Evolutionary conservation across 2,329 filamentous ascomycete genomes (phyloP).

Genomic region (Colletotrichum higginsianum): DNA sequence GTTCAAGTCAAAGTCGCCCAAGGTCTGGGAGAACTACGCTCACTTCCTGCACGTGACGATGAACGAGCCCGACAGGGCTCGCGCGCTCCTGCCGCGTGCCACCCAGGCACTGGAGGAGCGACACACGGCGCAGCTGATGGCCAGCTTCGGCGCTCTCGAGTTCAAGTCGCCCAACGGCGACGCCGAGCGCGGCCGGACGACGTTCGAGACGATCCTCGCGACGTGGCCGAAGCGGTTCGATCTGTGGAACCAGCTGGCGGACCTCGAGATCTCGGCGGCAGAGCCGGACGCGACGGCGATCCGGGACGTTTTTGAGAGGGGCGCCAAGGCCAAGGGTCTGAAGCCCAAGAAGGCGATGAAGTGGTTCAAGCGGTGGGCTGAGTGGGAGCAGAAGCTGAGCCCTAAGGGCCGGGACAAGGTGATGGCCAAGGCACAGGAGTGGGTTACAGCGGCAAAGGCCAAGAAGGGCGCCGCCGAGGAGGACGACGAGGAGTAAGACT

Average conservation of each 20-base stretch:
- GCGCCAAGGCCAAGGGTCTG: slow-evolving; percentile 76
- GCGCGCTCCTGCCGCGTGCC: slow-evolving; percentile 85
- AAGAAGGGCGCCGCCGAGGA: slow-evolving; percentile 59
- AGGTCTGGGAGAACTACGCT: slow-evolving; percentile 95
- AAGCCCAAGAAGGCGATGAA: slow-evolving; percentile 88
- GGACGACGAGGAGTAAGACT: slow-evolving; percentile 52
- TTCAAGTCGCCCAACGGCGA: slow-evolving; percentile 88
- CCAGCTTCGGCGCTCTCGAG: slow-evolving; percentile 92
- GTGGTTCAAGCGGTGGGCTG: slow-evolving; percentile 93
- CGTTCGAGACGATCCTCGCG: slow-evolving; percentile 90
- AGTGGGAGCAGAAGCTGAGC: slow-evolving; percentile 79
- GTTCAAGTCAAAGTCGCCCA: slow-evolving; percentile 83
- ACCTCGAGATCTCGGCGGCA: slow-evolving; percentile 81
- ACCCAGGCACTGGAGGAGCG: slow-evolving; percentile 83
- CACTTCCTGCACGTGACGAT: slow-evolving; percentile 88
- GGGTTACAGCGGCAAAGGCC: slow-evolving; percentile 70
- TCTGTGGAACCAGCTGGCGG: slow-evolving; percentile 92
- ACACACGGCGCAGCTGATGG: slow-evolving; percentile 78
- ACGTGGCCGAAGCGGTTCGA: slow-evolving; percentile 92
- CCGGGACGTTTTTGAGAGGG: slow-evolving; percentile 86
- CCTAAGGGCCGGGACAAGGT: slow-evolving; percentile 77
- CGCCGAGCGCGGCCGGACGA: slow-evolving; percentile 90
- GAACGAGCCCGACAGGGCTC: slow-evolving; percentile 79
- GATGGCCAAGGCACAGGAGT: slow-evolving; percentile 79
- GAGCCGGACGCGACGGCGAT: slow-evolving; percentile 71